Conservation (phyloP, 306 rosid genomes). For the Dryas drummondii region DNA sequence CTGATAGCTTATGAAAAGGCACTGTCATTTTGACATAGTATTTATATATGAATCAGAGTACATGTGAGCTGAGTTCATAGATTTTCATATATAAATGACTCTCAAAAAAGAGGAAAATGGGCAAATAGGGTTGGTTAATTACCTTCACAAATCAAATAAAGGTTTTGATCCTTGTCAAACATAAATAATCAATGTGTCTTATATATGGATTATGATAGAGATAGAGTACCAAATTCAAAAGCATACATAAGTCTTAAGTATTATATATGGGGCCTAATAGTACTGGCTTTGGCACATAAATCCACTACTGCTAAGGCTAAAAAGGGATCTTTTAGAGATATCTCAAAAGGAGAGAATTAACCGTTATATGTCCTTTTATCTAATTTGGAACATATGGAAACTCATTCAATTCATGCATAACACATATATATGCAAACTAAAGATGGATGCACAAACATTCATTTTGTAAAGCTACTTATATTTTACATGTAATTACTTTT, state of each 20-base stretch:
- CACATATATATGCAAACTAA: background rate
- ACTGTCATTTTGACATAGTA: too few species aligned
- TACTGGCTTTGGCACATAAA: slow-evolving; percentile 15
- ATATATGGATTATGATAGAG: slow-evolving; percentile 5
- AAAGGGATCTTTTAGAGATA: slow-evolving; percentile 60
- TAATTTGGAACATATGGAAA: slow-evolving; percentile 45
- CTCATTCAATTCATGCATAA: background rate
- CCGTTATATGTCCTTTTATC: slow-evolving; percentile 53
- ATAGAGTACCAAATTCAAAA: slow-evolving; percentile 13
- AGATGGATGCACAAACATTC: background rate
- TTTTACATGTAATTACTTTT: background rate
- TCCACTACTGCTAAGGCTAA: slow-evolving; percentile 5
- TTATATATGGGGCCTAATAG: background rate
- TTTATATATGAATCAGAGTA: background rate
- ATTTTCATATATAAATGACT: background rate
- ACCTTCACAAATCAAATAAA: too few species aligned
- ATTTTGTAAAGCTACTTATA: background rate
- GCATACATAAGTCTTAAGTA: background rate
- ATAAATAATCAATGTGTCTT: background rate
- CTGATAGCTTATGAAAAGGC: too few species aligned
- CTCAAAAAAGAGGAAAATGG: background rate
- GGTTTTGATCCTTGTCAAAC: too few species aligned
- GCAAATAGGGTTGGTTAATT: too few species aligned
- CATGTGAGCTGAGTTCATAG: background rate
- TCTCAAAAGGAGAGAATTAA: slow-evolving; percentile 42